A percentile compares a stretch with the other conserved stretches of the same genome.
phyloP scores from a whole-genome alignment of 108 stramenopile genomes.

The Schizochytrium sp. region DNA sequence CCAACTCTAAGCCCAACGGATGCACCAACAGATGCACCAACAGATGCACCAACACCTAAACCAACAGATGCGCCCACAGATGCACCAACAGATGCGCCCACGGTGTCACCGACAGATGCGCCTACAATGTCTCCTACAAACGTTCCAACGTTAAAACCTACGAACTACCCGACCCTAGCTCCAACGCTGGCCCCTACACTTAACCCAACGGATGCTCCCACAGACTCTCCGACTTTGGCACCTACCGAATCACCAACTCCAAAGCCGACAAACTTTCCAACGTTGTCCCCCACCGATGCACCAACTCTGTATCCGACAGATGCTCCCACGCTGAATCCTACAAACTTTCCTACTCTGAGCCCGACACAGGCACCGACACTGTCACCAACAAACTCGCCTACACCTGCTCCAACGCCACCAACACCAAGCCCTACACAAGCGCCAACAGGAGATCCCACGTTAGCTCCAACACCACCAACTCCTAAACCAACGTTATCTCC shows the following conservation, averaged over 20 bases:
- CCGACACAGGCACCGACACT: not conserved
- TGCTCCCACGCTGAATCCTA: not conserved
- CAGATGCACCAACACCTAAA: not conserved
- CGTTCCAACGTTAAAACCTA: not conserved
- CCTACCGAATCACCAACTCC: not conserved
- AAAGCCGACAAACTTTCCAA: not conserved
- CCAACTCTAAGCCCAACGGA: not conserved
- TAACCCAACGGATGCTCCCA: not conserved
- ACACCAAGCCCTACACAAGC: not conserved
- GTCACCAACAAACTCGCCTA: constrained; percentile 10
- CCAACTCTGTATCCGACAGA: constrained; percentile 8
- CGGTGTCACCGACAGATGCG: not conserved
- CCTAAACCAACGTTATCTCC: constrained; percentile 7
- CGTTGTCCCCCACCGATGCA: not conserved
- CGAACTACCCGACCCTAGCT: not conserved
- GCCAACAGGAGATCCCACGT: not conserved
- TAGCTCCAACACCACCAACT: constrained; percentile 15
- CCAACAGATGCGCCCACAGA: constrained; percentile 30
- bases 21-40: not conserved
- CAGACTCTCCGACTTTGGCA: not conserved
- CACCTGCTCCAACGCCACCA: not conserved
- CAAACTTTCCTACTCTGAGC: not conserved
- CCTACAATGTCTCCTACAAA: not conserved
- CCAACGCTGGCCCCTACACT: not conserved
- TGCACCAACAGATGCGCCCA: not conserved